Evolutionary conservation across 176 grass and related monocot genomes (phyloP), one percentile per base, ranked within the genome.

Genomic region (Lolium perenne): DNA sequence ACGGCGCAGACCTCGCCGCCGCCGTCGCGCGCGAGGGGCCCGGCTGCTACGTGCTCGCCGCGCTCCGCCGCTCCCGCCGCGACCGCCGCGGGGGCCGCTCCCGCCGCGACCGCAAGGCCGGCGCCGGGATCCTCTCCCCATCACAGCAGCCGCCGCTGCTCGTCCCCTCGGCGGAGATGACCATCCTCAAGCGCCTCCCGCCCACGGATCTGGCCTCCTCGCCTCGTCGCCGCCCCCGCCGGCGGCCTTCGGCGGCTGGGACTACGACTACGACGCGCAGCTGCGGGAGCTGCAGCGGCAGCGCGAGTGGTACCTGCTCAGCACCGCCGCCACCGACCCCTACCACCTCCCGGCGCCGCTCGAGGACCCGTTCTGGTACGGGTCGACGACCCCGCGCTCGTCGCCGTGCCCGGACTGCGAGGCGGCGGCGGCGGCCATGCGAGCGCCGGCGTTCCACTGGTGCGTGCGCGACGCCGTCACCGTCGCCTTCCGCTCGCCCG

Each of bases 401-500:
- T 80, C 72, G 71, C 29, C 74, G 5, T 98, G 96, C 85, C 86
- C 41, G 20, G 93, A 92, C 71, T 98, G 96, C 79, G 96, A 98
- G 86, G 91, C 78, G 4, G 93, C 96, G 1, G 86, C 86, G 6
- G 81, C 84, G 47, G 14, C 46, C 43, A 80, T 85, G 74, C 80
- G 86, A 9, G 38, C 20, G 69, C 83, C 95, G 69, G 79, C 66
- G 20, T 98, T 98, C 89, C 97, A 98, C 75, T 76, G 94, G 82
- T 98, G 97, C 88, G 86, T 91, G 26, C 87, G 81, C 64, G 97
- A 98, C 87, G 88, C 86, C 4, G 90, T 98, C 17, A 87, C 84
- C 47, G 82, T 87, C 5, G 97, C 84, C 0, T 93, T 95, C 90
- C 90, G 94, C 11, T 95, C 92, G 0, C 81, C 69, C n/a, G 92